Conservation (phyloP, 805 yeast genomes). For the Deakozyma indianensis region DNA sequence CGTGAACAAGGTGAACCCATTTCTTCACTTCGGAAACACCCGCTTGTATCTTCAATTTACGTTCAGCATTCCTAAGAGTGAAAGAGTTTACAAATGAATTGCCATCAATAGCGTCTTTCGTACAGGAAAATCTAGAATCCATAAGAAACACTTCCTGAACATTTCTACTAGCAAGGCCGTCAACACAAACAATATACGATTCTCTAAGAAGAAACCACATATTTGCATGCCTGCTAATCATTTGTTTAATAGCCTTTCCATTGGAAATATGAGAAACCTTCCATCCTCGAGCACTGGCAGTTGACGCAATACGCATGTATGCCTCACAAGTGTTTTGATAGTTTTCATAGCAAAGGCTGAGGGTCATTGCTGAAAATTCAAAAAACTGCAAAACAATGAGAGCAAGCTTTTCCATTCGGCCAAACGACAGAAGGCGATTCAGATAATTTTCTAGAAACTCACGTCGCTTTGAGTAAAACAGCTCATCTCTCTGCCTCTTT, state of each 20-base stretch:
- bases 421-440: slow-evolving; percentile 39
- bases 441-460: slow-evolving; percentile 49
- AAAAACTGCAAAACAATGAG: slow-evolving; percentile 59
- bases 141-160: slow-evolving; percentile 85
- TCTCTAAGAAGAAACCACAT: slow-evolving; percentile 87
- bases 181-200: slow-evolving; percentile 73
- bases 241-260: slow-evolving; percentile 62
- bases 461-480: background rate
- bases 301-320: slow-evolving; percentile 58
- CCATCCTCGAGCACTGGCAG: slow-evolving; percentile 90
- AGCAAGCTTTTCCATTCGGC: slow-evolving; percentile 71
- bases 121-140: slow-evolving; percentile 31
- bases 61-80: slow-evolving; percentile 22
- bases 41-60: slow-evolving; percentile 25
- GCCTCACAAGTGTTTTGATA: slow-evolving; percentile 87
- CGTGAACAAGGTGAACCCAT: slow-evolving; percentile 11
- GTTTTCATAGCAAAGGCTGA: slow-evolving; percentile 67
- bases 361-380: slow-evolving; percentile 80
- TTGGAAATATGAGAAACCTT: slow-evolving; percentile 69
- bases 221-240: slow-evolving; percentile 80
- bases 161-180: slow-evolving; percentile 72
- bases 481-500: background rate
- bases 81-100: slow-evolving; percentile 21
- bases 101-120: slow-evolving; percentile 29
- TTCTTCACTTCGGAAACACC: background rate